Base-by-base conservation (phyloP, 192 early-diverging fungal species). In the Mortierella antarctica region DNA sequence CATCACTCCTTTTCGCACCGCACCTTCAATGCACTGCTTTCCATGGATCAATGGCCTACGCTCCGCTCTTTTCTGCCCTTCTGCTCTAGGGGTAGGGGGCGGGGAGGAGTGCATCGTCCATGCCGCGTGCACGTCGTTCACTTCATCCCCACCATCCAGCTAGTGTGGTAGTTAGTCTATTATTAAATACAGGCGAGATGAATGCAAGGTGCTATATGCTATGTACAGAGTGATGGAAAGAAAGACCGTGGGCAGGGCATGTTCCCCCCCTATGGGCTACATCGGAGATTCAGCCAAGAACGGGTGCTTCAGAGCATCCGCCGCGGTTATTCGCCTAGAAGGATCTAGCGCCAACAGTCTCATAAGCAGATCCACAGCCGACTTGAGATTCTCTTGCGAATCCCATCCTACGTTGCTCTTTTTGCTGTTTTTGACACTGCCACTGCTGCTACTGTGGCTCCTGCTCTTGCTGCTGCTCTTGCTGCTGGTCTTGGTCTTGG, bases 291-390 rank as follows among this genome's bases (percentile, higher is more conserved):
- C 54, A 21, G 58, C 59, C 46, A 94, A 67, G 52, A 96, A 97
- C 17, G 93, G 91, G 62, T 96, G 95, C 41, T 86, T 69, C 4
- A 97, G 67, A 0, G 96, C 95, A 40, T 96, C 88, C 40, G 73
- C 83, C 0, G 96, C 95, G 0, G 93, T 94, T 59, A 95, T 92
- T 44, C 96, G 87, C 45, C 71, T 54, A 2, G 58, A 82, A 0
- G 90, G 89, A 60, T 92, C 77, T 17, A 95, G 79, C 4, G 79
- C 84, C 23, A 97, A 62, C 51, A 88, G 65, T 7, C 79, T 79
- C 7, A 85, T 81, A 31, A 96, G 52, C n/a, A 97, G 72, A 66
- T 94, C 91, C 4, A 86, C 69, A 3, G 89, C 92, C 31, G 84
- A 52, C 10, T 42, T 48, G 4, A 88, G 76, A 5, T 90, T 83